Evolutionary conservation across 2,329 filamentous ascomycete species (phyloP).

Genomic region (Tympanopsis confertula): DNA sequence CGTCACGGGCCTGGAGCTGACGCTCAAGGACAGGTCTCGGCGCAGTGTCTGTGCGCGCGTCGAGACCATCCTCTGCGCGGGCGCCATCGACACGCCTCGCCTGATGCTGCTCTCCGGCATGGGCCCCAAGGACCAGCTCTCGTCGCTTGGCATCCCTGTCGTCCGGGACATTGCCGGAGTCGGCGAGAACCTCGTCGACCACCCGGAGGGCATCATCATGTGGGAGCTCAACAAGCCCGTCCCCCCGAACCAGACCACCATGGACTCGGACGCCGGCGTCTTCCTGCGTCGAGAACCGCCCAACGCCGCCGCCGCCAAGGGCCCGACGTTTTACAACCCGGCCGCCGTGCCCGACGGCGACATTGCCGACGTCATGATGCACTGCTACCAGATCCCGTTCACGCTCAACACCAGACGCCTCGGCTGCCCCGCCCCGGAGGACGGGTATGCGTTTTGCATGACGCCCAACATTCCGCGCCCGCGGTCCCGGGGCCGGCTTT

Average conservation of each 20-base stretch:
- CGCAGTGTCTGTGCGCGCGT: constrained; percentile 50
- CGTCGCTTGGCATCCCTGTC: constrained; percentile 11
- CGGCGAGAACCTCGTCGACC: constrained; percentile 12
- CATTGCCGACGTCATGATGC: constrained; percentile 85
- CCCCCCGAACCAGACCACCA: constrained; percentile 3
- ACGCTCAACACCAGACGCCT: constrained; percentile 73
- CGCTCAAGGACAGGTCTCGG: constrained; percentile 37
- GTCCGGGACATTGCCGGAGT: constrained; percentile 15
- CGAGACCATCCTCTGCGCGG: constrained; percentile 15
- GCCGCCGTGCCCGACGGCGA: neutral
- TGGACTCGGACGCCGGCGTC: constrained; percentile 2
- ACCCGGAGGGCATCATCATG: constrained; percentile 7
- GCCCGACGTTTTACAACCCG: neutral
- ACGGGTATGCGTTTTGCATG: constrained; percentile 75
- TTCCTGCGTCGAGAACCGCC: neutral
- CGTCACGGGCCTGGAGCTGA: constrained; percentile 63
- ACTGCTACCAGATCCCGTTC: constrained; percentile 93
- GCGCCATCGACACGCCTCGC: constrained; percentile 13
- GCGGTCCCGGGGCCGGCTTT: constrained; percentile 65
- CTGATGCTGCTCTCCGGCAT: constrained; percentile 18
- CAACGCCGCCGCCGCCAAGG: neutral
- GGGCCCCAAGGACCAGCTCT: constrained; percentile 10
- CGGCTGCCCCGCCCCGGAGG: constrained; percentile 44
- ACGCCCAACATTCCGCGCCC: constrained; percentile 82
- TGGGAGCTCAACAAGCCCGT: constrained; percentile 6